A percentile compares a stretch with the other conserved stretches of the same genome.
phyloP scores from a whole-genome alignment of 371 early-diverging fungal genomes.

The Dinochytrium kinnereticum region DNA sequence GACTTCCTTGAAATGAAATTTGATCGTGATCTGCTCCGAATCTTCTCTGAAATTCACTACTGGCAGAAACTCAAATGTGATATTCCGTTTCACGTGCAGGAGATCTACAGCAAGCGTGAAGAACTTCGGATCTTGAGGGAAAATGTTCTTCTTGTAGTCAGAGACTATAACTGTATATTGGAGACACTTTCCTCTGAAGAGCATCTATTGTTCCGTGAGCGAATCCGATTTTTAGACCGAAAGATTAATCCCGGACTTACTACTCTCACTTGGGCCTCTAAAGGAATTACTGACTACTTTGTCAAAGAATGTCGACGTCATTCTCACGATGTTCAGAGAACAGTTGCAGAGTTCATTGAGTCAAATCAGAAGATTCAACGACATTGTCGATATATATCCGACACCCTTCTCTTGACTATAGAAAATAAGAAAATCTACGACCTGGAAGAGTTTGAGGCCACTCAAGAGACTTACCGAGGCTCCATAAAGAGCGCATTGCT shows the following conservation, averaged over 20 bases:
- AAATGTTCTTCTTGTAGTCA: conserved; percentile 58
- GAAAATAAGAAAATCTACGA: conserved; percentile 64
- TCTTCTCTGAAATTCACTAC: conserved; percentile 58
- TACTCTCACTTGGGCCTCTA: conserved; percentile 60
- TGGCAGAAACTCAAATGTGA: conserved; percentile 64
- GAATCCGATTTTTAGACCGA: conserved; percentile 60
- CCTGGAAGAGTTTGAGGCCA: conserved; percentile 53
- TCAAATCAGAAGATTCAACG: conserved; percentile 46
- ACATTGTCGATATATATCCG: conserved; percentile 52
- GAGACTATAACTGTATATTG: conserved; percentile 63
- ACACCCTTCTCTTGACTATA: conserved; percentile 54
- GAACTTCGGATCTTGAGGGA: conserved; percentile 63
- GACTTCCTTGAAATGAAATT: conserved; percentile 59
- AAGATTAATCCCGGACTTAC: conserved; percentile 65
- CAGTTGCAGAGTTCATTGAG: conserved; percentile 55
- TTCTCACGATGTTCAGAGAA: conserved; percentile 58
- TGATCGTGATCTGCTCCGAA: conserved; percentile 52
- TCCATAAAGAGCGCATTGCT: conserved; percentile 45
- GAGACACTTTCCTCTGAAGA: conserved; percentile 57
- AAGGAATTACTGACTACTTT: conserved; percentile 64
- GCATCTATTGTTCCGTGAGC: conserved; percentile 56
- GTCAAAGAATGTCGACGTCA: conserved; percentile 64
- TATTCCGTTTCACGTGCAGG: conserved; percentile 62
- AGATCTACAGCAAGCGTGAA: conserved; percentile 58
- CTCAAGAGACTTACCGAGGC: conserved; percentile 48